Conservation (phyloP, 164 flowering plant species). For the Akebia trifoliata region DNA sequence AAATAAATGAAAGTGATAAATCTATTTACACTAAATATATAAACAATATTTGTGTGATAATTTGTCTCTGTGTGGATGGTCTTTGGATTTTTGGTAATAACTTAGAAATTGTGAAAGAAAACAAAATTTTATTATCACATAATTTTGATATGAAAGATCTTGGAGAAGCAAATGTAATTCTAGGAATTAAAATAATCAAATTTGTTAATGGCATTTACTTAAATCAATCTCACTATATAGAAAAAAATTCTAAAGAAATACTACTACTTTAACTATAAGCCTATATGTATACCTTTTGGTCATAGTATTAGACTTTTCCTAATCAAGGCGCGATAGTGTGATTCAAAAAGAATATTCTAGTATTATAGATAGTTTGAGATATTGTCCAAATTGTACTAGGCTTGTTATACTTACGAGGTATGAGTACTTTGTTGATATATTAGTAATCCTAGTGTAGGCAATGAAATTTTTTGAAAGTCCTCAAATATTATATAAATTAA, state of each 20-base stretch:
- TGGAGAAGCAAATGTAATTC: background rate
- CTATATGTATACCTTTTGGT: background rate
- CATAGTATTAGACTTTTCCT: background rate
- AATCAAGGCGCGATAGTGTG: background rate
- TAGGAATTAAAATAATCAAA: no score
- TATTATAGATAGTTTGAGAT: background rate
- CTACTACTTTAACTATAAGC: background rate
- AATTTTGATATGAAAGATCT: constrained; percentile 3
- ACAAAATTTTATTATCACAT: background rate
- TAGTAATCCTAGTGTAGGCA: background rate
- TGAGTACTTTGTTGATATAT: background rate
- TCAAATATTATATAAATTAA: no score
- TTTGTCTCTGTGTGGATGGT: constrained; percentile 5
- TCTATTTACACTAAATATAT: background rate
- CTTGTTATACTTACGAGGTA: background rate
- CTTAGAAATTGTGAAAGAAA: background rate
- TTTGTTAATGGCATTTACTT: background rate
- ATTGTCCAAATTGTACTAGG: background rate
- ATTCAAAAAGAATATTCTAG: background rate
- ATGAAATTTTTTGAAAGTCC: background rate
- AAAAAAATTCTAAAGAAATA: no score
- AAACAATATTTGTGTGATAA: background rate
- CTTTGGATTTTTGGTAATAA: background rate
- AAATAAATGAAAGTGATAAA: background rate
- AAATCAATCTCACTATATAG: constrained; percentile 1